Conservation (phyloP, 805 yeast species). For the Yarrowia sp. region DNA sequence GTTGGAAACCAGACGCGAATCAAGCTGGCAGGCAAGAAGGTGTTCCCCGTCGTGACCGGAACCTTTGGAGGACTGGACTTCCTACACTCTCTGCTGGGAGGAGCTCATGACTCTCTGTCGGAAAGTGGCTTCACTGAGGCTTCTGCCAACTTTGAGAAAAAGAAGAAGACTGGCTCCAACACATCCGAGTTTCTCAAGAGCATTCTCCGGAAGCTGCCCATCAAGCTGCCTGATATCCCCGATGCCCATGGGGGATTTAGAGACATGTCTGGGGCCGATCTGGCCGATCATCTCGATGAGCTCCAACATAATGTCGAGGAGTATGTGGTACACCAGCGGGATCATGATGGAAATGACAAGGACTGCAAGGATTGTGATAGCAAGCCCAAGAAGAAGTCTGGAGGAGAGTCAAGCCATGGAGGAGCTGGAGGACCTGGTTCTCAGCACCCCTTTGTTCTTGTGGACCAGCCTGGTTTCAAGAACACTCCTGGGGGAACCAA, state of each 20-base stretch:
- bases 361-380: background rate
- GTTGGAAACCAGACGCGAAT: conserved; percentile 32
- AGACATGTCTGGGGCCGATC: conserved; percentile 17
- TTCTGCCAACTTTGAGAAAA: conserved; percentile 28
- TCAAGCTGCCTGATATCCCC: conserved; percentile 22
- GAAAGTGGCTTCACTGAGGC: conserved; percentile 33
- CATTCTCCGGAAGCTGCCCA: conserved; percentile 20
- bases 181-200: conserved; percentile 23
- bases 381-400: background rate
- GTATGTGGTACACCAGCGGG: conserved; percentile 17
- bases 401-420: background rate
- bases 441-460: conserved; percentile 5
- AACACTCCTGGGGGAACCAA: conserved; percentile 22
- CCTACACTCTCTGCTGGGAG: conserved; percentile 33
- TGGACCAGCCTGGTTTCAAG: conserved; percentile 13
- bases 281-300: conserved; percentile 23
- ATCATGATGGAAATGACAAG: conserved; percentile 7
- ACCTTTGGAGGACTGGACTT: conserved; percentile 35
- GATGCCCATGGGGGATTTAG: conserved; percentile 26
- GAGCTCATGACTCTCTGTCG: conserved; percentile 32
- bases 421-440: background rate
- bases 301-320: conserved; percentile 19
- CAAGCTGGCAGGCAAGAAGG: conserved; percentile 30
- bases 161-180: conserved; percentile 6
- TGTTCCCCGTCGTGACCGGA: conserved; percentile 35